Evolutionary conservation across 768 basidiomycete genomes (phyloP).

Genomic region (Lyophyllum semitale): DNA sequence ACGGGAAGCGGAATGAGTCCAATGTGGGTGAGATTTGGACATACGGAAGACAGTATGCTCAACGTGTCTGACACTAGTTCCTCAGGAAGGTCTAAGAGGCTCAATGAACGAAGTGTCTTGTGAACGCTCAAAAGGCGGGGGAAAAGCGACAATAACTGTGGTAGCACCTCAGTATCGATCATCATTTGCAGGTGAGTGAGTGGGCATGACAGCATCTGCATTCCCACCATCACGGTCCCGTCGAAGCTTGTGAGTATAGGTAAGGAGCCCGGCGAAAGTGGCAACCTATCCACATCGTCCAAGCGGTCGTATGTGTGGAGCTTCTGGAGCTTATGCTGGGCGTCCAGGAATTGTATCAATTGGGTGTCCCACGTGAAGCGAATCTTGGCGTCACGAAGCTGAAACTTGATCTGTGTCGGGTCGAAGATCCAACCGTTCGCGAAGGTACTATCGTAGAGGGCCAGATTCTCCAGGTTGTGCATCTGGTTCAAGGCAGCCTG

Average conservation of each 20-base stretch:
- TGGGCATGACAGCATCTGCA: conserved; percentile 38
- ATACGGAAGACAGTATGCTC: conserved; percentile 18
- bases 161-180: conserved; percentile 37
- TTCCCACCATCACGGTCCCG: conserved; percentile 42
- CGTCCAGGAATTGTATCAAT: conserved; percentile 48
- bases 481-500: conserved; percentile 44
- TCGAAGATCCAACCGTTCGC: conserved; percentile 49
- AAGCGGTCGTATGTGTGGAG: conserved; percentile 35
- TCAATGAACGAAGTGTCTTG: conserved; percentile 29
- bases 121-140: conserved; percentile 25
- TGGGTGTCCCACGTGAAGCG: conserved; percentile 50
- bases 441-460: conserved; percentile 40
- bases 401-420: conserved; percentile 39
- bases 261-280: conserved; percentile 24
- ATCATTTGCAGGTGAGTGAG: conserved; percentile 48
- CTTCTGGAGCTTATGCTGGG: conserved; percentile 41
- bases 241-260: conserved; percentile 46
- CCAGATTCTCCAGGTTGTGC: conserved; percentile 44
- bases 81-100: conserved; percentile 31
- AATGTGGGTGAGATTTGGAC: conserved; percentile 27
- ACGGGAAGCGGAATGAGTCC: conserved; percentile 32
- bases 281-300: conserved; percentile 16
- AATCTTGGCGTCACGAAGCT: conserved; percentile 50
- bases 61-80: conserved; percentile 21
- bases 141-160: conserved; percentile 30